Base-by-base conservation (phyloP, 208 protist genomes). In the Histomonas meleagridis region DNA sequence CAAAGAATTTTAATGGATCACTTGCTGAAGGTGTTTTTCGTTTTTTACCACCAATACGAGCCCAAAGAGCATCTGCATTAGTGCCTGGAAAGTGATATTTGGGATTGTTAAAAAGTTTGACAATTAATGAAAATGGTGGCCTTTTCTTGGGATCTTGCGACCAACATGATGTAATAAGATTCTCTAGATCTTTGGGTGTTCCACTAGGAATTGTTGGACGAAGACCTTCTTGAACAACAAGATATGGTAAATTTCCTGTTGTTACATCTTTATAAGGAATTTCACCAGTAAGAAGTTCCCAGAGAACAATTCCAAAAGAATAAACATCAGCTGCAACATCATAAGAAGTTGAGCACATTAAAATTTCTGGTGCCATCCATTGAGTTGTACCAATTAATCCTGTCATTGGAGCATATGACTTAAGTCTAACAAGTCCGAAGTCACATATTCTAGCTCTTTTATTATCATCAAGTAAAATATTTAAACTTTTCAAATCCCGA, bases 281-380 rank as follows among this genome's bases (percentile, higher is more conserved):
- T 65, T 79, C 14, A n/a, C 92, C 57, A 5, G 93, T 95, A 21
- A 95, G 92, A 14, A 95, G 57, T 78, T 95, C 94, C 16, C 93
- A 94, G 21, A 95, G 60, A 14, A 95, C 91, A 28, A 95, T 93
- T 60, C 94, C 94, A 69, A 81, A 95, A 16, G 92, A 94, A n/a
- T 93, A 95, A n/a, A 94, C 92, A 55, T 95, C 94, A 0, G 91
- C 92, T 28, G 91, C 91, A 4, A 79, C 70, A 55, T 94, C 91
- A 70, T 94, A 94, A 4, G 91, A 48, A 28, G 86, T 28, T 18
- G 76, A 86, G 35, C 76, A 86, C 40, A 51, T 65, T 32, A 91
- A 38, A n/a, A 91, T 43, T 70, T 90, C 91, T 32, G 91, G 91
- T 21, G 91, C 91, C 69, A 81, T 92, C 53, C 62, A 92, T 26